These are phyloP conservation scores for Babesia sp. DNA, from an alignment of 169 alveolate genomes.

Conservation along the genomic window DNA sequence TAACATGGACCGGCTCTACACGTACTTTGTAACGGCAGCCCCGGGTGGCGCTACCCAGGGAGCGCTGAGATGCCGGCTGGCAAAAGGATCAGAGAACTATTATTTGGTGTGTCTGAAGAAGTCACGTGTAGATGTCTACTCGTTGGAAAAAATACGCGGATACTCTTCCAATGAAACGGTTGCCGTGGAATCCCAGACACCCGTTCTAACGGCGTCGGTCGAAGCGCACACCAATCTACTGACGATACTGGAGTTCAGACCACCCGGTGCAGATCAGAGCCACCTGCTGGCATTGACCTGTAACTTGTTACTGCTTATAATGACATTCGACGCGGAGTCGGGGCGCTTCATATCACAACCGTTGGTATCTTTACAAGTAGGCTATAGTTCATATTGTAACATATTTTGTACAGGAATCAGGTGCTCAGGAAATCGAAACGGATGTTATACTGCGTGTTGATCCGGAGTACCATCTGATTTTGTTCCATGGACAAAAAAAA, in stretches of 20 bases:
- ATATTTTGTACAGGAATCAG: conserved; percentile 30
- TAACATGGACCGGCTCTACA: conserved; percentile 28
- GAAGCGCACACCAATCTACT: conserved; percentile 51
- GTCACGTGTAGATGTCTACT: conserved; percentile 57
- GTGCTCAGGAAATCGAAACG: conserved; percentile 14
- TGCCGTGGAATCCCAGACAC: conserved; percentile 14
- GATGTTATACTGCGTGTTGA: conserved; percentile 47
- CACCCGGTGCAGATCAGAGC: conserved; percentile 54
- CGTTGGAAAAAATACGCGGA: conserved; percentile 29
- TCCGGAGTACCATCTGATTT: conserved; percentile 40
- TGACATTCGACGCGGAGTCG: conserved; percentile 44
- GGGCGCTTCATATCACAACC: conserved; percentile 22
- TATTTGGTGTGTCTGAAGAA: conserved; percentile 67
- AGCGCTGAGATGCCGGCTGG: conserved; percentile 59
- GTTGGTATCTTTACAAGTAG: conserved; percentile 50
- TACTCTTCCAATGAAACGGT: background rate
- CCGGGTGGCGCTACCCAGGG: conserved; percentile 59
- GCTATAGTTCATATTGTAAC: background rate
- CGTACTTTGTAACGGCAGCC: conserved; percentile 61
- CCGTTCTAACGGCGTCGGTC: conserved; percentile 46
- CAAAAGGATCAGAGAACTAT: conserved; percentile 30
- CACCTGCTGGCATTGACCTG: conserved; percentile 52
- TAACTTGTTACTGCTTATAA: conserved; percentile 26
- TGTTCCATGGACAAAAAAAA: conserved; percentile 50
- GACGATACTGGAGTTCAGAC: conserved; percentile 52